These are phyloP conservation scores for Solanum bulbocastanum DNA, from an alignment of 257 asterid species.

Conservation along the genomic window DNA sequence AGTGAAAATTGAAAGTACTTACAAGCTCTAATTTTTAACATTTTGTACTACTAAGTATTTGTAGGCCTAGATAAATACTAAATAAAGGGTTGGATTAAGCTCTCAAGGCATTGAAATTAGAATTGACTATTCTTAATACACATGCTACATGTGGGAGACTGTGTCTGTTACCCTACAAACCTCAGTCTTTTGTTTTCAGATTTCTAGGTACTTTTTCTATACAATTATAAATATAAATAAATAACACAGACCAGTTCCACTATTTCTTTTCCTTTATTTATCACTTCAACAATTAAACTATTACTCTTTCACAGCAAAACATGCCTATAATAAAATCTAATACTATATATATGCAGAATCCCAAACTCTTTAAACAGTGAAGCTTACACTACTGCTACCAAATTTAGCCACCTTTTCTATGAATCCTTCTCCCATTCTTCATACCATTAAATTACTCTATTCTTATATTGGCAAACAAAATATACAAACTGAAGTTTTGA, in stretches of 20 bases:
- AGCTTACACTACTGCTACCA: constrained; percentile 3
- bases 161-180: constrained; percentile 11
- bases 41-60: not conserved
- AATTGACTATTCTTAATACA: constrained; percentile 54
- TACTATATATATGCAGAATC: not conserved
- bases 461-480: too few relatives aligned
- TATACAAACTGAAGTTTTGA: too few relatives aligned
- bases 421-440: not conserved
- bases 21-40: not conserved
- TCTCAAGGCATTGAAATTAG: constrained; percentile 17
- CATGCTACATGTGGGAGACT: constrained; percentile 81
- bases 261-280: not conserved
- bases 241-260: not conserved
- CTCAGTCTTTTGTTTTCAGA: constrained; percentile 11
- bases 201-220: constrained; percentile 9
- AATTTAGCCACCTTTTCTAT: not conserved
- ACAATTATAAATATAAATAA: not conserved
- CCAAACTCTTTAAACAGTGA: constrained; percentile 1
- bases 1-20: not conserved
- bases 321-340: not conserved
- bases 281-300: constrained; percentile 1
- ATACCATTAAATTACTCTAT: not conserved
- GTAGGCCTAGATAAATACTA: not conserved
- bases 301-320: not conserved
- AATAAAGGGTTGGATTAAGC: constrained; percentile 41